A percentile compares a stretch with the other conserved stretches of the same genome.
Evolutionary conservation across 805 yeast species (phyloP).

Genomic region (Kluyveromyces nonfermentans): DNA sequence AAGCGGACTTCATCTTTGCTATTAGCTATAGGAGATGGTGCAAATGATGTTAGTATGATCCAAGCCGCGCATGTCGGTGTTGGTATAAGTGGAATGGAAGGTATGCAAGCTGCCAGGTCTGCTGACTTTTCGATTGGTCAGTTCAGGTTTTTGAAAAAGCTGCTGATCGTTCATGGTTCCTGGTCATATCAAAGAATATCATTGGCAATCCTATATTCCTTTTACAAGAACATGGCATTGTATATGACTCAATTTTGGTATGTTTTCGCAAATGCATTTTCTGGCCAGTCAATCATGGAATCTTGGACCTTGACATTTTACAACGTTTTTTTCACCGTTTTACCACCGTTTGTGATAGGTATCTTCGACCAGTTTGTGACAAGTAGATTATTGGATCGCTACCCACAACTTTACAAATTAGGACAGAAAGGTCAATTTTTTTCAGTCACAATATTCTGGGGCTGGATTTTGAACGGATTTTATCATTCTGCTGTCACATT

Average conservation of each 20-base stretch:
- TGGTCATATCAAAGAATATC: slow-evolving; percentile 97
- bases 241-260: slow-evolving; percentile 99
- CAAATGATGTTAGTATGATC: slow-evolving; percentile 97
- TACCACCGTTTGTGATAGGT: slow-evolving; percentile 95
- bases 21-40: slow-evolving; percentile 97
- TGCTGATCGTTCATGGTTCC: slow-evolving; percentile 87
- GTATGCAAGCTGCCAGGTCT: slow-evolving; percentile 98
- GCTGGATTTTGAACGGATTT: slow-evolving; percentile 94
- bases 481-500: slow-evolving; percentile 85
- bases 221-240: slow-evolving; percentile 89
- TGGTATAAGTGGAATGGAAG: slow-evolving; percentile 98
- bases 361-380: slow-evolving; percentile 94
- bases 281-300: slow-evolving; percentile 93
- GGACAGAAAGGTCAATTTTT: slow-evolving; percentile 87
- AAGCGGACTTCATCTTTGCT: slow-evolving; percentile 62
- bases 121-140: slow-evolving; percentile 98
- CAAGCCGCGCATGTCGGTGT: slow-evolving; percentile 99
- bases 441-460: slow-evolving; percentile 90
- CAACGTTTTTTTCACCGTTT: slow-evolving; percentile 86
- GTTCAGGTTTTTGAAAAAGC: slow-evolving; percentile 73
- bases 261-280: slow-evolving; percentile 82
- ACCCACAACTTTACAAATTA: slow-evolving; percentile 84
- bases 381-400: slow-evolving; percentile 79
- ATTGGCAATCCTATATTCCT: slow-evolving; percentile 85
- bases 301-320: slow-evolving; percentile 97